Percentiles rank a stretch among this genome's conserved stretches.
Conservation (phyloP, 2,329 filamentous ascomycete genomes). For the Fusarium pseudonygamai region DNA sequence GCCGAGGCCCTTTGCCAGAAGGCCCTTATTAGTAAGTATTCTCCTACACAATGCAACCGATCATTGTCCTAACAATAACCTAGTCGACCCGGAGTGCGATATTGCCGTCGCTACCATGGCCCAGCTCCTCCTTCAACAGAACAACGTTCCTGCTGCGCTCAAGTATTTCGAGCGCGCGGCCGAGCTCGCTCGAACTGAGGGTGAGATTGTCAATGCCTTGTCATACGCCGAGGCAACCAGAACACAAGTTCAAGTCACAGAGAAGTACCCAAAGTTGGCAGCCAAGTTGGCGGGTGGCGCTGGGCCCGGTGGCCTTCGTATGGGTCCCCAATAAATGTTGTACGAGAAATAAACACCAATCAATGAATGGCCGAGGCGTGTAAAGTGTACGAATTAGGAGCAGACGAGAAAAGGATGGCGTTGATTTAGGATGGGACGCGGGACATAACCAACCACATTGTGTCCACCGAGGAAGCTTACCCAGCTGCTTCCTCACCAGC, state of each 20-base stretch:
- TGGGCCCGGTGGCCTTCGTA: constrained; percentile 50
- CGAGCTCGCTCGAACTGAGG: constrained; percentile 92
- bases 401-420: constrained; percentile 30
- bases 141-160: constrained; percentile 93
- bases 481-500: constrained; percentile 33
- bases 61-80: constrained; percentile 46
- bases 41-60: constrained; percentile 6
- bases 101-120: constrained; percentile 99
- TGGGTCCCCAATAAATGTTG: constrained; percentile 47
- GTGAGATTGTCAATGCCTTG: constrained; percentile 94
- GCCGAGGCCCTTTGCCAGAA: constrained; percentile 97
- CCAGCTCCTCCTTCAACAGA: constrained; percentile 95
- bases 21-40: constrained; percentile 87
- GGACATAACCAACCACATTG: constrained; percentile 21
- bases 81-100: constrained; percentile 97
- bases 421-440: constrained; percentile 31
- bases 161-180: constrained; percentile 97
- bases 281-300: constrained; percentile 65
- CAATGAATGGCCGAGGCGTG: constrained; percentile 31
- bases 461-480: constrained; percentile 26
- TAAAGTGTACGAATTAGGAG: constrained; percentile 45
- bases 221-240: constrained; percentile 97
- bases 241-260: constrained; percentile 91
- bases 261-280: constrained; percentile 84
- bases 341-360: constrained; percentile 35